phyloP scores from a whole-genome alignment of 1,139 yeast genomes.

The Hanseniaspora gamundiae region DNA sequence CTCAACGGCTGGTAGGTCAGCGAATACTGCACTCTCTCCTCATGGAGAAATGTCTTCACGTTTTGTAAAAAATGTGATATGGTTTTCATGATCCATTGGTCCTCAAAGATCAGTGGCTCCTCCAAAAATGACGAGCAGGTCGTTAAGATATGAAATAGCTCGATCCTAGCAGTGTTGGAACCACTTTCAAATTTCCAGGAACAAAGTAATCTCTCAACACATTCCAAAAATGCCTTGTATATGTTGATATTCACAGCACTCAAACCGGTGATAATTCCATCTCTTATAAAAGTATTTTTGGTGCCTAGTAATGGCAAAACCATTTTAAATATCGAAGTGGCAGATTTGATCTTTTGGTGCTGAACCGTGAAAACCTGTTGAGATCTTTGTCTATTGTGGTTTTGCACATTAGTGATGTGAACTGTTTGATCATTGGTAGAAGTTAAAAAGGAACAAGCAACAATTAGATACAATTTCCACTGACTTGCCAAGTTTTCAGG shows the following conservation, averaged over 20 bases:
- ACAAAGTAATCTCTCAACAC: constrained; percentile 50
- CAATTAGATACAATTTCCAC: constrained; percentile 80
- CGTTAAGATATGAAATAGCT: constrained; percentile 64
- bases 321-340: constrained; percentile 79
- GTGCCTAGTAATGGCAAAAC: constrained; percentile 71
- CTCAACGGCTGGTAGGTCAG: constrained; percentile 68
- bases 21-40: constrained; percentile 47
- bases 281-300: constrained; percentile 60
- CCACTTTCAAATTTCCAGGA: constrained; percentile 41
- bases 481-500: constrained; percentile 74
- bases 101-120: constrained; percentile 41
- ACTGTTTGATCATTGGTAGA: constrained; percentile 75
- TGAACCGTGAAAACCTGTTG: constrained; percentile 70
- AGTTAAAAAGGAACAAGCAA: constrained; percentile 86
- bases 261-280: constrained; percentile 76
- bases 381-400: constrained; percentile 44
- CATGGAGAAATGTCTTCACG: constrained; percentile 50
- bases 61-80: constrained; percentile 54
- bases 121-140: constrained; percentile 56
- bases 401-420: constrained; percentile 38
- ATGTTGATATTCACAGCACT: constrained; percentile 87
- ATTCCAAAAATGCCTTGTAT: constrained; percentile 70
- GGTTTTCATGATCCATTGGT: constrained; percentile 58
- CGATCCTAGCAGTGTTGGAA: constrained; percentile 46
- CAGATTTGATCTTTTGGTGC: constrained; percentile 87